Percentiles rank a stretch among this genome's conserved stretches.
Evolutionary conservation across 2,329 filamentous ascomycete species (phyloP).

Genomic region (Paecilomyces formosus): DNA sequence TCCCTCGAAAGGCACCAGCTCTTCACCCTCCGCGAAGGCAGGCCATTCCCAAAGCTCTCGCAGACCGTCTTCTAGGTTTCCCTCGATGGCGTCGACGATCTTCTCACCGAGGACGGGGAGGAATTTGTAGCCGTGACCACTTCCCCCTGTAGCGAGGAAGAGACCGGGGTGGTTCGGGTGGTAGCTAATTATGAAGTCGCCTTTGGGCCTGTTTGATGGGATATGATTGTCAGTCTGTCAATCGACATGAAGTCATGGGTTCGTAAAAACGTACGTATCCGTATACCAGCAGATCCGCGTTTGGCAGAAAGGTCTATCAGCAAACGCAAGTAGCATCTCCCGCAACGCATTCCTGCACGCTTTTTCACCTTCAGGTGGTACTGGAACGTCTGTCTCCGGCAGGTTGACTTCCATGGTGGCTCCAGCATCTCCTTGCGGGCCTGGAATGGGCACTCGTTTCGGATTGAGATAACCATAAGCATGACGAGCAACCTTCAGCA

Average conservation of each 20-base stretch:
- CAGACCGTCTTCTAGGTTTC: slow-evolving; percentile 34
- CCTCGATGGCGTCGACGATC: slow-evolving; percentile 41
- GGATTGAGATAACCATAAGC: slow-evolving; percentile 57
- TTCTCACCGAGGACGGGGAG: slow-evolving; percentile 47
- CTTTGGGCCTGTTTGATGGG: slow-evolving; percentile 42
- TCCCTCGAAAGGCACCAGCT: slow-evolving; percentile 15
- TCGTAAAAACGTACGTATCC: slow-evolving; percentile 53
- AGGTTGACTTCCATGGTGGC: slow-evolving; percentile 30
- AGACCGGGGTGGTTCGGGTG: slow-evolving; percentile 52
- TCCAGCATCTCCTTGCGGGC: slow-evolving; percentile 8
- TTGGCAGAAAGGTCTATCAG: slow-evolving; percentile 52
- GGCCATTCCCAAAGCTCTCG: slow-evolving; percentile 38
- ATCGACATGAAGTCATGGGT: background rate
- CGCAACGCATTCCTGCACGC: slow-evolving; percentile 56
- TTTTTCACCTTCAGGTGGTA: slow-evolving; percentile 50
- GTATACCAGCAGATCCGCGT: slow-evolving; percentile 70
- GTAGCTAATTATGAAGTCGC: slow-evolving; percentile 64
- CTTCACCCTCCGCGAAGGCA: slow-evolving; percentile 8
- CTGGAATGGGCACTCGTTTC: slow-evolving; percentile 20
- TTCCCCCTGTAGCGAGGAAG: slow-evolving; percentile 46
- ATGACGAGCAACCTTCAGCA: slow-evolving; percentile 66
- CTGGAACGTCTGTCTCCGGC: slow-evolving; percentile 27
- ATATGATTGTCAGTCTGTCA: background rate
- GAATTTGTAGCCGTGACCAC: slow-evolving; percentile 49
- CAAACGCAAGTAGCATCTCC: slow-evolving; percentile 55